Evolutionary conservation across 1,284 basidiomycete species (phyloP), one percentile per base, ranked within the genome.

Genomic region (Ceratorhiza oryzae-sativae): DNA sequence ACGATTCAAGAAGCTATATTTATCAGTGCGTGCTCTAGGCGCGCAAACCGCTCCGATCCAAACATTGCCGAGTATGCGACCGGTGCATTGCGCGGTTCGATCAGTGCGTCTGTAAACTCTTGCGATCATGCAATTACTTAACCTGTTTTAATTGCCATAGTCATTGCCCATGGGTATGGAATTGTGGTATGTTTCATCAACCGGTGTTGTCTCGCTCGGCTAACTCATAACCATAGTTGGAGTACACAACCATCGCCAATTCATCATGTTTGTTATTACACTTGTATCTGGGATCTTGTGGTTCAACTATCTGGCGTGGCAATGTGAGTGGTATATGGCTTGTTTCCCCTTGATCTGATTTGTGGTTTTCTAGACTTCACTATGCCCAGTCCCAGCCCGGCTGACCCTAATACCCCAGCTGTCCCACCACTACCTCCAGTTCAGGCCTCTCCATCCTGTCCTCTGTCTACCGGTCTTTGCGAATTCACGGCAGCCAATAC

Each of bases 151-250:
- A 9, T 45, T 13, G 56, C 42, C 73, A 15, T 72, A 95, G 93
- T 77, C 96, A 98, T 78, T 98, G 97, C 78, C 97, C 97, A 8
- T 99, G 97, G 97, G 90, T 98, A n/a, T 97, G 95, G 92, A 98
- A 98, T 81, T 98, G 97, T 80, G 89, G 93, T 94, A 79, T 49
- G 90, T 1, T 53, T 36, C n/a, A 15, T 42, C 23, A 71, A 30
- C 10, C 9, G 9, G 20, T 53, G 9, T 36, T 71, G n/a, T 60
- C 51, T n/a, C 5, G 25, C 15, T n/a, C 41, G 0, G 42, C 46
- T 42, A 48, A 48, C 27, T 23, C 20, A 6, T 49, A 1, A 3
- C 15, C 12, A 18, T 77, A 94, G 93, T 99, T 71, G 97, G 97
- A n/a, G 86, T 88, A 61, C 90, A 93, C 75, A 99, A 99, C 78